phyloP scores from a whole-genome alignment of 139 green algal genomes.

The Micractinium conductrix region DNA sequence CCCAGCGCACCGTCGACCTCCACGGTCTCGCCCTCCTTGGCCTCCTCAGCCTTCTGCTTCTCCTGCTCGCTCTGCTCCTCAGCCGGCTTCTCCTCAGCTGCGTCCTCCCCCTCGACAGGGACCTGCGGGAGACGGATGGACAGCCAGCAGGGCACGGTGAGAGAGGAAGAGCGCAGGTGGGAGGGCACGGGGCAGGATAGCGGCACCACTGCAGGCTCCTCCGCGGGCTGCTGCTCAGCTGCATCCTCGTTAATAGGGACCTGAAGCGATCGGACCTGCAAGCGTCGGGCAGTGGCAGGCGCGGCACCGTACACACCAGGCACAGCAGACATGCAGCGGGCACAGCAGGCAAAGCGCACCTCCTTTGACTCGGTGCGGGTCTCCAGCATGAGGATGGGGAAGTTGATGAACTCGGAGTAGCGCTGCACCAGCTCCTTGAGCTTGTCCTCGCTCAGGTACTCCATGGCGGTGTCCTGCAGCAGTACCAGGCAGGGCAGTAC shows the following conservation, averaged over 20 bases:
- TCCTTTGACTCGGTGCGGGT: constrained; percentile 22
- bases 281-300: no score
- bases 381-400: constrained; percentile 91
- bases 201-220: no score
- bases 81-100: constrained; percentile 36
- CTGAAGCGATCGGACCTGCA: no score
- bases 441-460: constrained; percentile 77
- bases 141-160: background rate
- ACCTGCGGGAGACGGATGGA: constrained; percentile 62
- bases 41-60: constrained; percentile 46
- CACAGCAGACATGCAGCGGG: no score
- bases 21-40: constrained; percentile 47
- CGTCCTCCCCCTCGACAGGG: constrained; percentile 65
- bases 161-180: background rate
- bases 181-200: background rate
- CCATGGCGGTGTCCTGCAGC: constrained; percentile 55
- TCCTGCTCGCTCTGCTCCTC: constrained; percentile 51
- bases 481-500: background rate
- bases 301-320: no score
- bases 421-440: constrained; percentile 82
- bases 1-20: constrained; percentile 56
- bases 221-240: background rate
- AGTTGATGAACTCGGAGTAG: constrained; percentile 98
- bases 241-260: background rate
- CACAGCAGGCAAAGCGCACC: constrained; percentile 10